These are phyloP conservation scores for Paxillus ammoniavirescens DNA, from an alignment of 768 basidiomycete genomes.

Conservation along the genomic window DNA sequence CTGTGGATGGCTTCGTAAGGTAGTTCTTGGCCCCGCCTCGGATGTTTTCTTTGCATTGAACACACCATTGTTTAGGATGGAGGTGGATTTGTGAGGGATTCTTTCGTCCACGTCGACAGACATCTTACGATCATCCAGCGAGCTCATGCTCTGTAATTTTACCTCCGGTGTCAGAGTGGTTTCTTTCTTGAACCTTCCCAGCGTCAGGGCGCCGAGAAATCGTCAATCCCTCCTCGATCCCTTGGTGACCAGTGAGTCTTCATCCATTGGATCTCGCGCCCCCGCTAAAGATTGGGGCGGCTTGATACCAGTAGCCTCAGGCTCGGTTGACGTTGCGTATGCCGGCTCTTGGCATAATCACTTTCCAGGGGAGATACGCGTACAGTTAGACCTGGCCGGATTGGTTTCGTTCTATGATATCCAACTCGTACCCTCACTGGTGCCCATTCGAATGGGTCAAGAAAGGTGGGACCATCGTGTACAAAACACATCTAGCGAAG, in stretches of 20 bases:
- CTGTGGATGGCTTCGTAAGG: constrained; percentile 36
- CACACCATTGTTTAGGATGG: constrained; percentile 36
- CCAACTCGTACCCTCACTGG: constrained; percentile 9
- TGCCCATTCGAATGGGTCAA: constrained; percentile 7
- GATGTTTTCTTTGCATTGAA: not conserved
- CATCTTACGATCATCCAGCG: constrained; percentile 25
- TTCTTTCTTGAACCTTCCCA: constrained; percentile 36
- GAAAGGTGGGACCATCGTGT: constrained; percentile 17
- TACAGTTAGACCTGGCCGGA: constrained; percentile 18
- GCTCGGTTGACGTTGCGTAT: constrained; percentile 4
- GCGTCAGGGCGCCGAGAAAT: not conserved
- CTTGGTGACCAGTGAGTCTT: not conserved
- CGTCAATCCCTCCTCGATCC: not conserved
- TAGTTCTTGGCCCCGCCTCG: not conserved
- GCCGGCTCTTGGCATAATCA: constrained; percentile 23
- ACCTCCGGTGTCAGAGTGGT: constrained; percentile 36
- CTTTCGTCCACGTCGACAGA: not conserved
- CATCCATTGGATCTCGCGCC: not conserved
- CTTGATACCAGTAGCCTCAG: not conserved
- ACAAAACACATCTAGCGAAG: constrained; percentile 5
- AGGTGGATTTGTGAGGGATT: constrained; percentile 45
- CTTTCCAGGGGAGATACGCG: constrained; percentile 21
- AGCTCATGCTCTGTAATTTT: constrained; percentile 50
- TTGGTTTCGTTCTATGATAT: constrained; percentile 23
- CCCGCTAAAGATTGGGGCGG: not conserved